Base-by-base conservation (phyloP, 352 stramenopile species). In the Phytophthora pseudosyringae region DNA sequence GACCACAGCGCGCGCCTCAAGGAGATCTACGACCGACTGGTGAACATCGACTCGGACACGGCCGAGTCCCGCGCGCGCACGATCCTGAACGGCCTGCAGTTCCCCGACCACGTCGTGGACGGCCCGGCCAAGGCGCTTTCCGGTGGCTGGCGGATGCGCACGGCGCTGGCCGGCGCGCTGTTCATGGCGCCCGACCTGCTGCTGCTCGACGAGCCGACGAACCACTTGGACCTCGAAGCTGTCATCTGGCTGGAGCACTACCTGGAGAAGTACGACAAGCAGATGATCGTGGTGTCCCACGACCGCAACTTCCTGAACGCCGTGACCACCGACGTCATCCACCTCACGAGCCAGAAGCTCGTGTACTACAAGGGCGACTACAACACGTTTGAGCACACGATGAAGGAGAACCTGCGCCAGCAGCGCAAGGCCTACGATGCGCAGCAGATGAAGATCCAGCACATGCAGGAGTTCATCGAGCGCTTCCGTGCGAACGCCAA, bases 401-500 rank as follows among this genome's bases (percentile, higher is more conserved):
- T 90, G 61, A 91, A 97, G 53, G 96, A 99, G 73, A 94, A 97
- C 54, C 53, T 97, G 40, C 95, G 96, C 46, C 97, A 98, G 68
- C 87, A 97, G 59, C 93, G 95, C 75, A 95, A 94, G 76, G 83
- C 83, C 32, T 95, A 93, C 69, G 85, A 95, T 32, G 85, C 85
- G 15, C 85, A 95, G 68, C 85, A 94, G 69, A 89, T 94, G 76
- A 94, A 94, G 76, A 92, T 94, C 45, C 75, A 86, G 59, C 96
- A 99, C 78, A 98, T 99, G 94, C 97, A 98, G 84, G 94, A 99
- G 63, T 99, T 99, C 58, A 98, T 99, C 62, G 89, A 98, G 67
- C 97, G 97, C 64, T 99, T 99, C 79, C 74, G 91, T 58, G 94
- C 84, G 56, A 98, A 98, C 81, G 96, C 96, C 25, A 98, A 98